These are phyloP conservation scores for Ogataea philodendri DNA, from an alignment of 805 yeast species.

Conservation along the genomic window DNA sequence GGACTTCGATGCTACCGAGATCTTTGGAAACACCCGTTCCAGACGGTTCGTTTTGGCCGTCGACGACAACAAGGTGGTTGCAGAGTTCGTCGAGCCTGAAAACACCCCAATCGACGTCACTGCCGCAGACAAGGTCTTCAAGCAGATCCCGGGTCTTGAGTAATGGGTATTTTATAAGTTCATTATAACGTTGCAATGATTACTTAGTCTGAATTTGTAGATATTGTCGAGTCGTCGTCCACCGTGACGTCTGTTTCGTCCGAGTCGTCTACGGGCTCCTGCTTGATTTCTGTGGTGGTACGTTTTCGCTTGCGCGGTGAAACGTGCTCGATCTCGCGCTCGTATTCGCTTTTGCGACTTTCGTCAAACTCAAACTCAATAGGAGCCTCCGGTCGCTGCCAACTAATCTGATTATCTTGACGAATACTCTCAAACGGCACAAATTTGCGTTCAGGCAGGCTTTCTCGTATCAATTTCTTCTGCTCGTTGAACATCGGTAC, in stretches of 20 bases:
- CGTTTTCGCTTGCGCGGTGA: slow-evolving; percentile 22
- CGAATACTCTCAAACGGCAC: slow-evolving; percentile 16
- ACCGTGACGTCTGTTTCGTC: slow-evolving; percentile 1
- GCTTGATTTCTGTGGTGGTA: too few relatives aligned
- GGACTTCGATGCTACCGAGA: slow-evolving; percentile 68
- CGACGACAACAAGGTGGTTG: slow-evolving; percentile 67
- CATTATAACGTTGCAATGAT: not conserved
- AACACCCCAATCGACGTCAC: slow-evolving; percentile 63
- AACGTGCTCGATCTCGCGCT: slow-evolving; percentile 16
- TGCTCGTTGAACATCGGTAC: slow-evolving; percentile 23
- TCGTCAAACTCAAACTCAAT: slow-evolving; percentile 20
- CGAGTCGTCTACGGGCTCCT: not conserved
- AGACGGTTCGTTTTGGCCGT: slow-evolving; percentile 75
- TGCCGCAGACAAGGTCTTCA: slow-evolving; percentile 45
- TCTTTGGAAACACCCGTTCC: slow-evolving; percentile 75
- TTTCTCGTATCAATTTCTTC: slow-evolving; percentile 11
- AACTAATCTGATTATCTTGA: slow-evolving; percentile 9
- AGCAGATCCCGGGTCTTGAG: slow-evolving; percentile 27
- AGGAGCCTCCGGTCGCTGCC: slow-evolving; percentile 20
- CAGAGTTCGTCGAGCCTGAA: slow-evolving; percentile 78
- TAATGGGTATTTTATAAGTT: slow-evolving; percentile 7
- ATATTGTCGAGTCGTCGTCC: slow-evolving; percentile 10
- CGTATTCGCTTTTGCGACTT: slow-evolving; percentile 11
- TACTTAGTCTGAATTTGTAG: slow-evolving; percentile 2
- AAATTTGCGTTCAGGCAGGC: slow-evolving; percentile 1